Base-by-base conservation (phyloP, 2,329 filamentous ascomycete species). In the Emmonsia crescens region DNA sequence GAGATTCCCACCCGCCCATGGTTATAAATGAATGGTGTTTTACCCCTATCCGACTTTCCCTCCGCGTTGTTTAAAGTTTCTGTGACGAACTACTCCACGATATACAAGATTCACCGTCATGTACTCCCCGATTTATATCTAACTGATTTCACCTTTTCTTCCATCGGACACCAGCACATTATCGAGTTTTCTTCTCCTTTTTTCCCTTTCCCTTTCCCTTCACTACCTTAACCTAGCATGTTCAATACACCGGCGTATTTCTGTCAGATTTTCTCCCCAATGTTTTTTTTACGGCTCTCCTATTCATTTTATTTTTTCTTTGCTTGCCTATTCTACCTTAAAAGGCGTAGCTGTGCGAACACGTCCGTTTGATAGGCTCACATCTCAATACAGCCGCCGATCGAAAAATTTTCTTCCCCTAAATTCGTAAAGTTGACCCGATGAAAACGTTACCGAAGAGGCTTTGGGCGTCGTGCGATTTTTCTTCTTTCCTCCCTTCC, bases 61-160 rank as follows among this genome's bases (percentile, higher is more conserved):
- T 58, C 59, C 40, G 36, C 51, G 44, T 60, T 5, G 1, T 27
- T 60, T 65, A 48, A 42, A 57, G 12, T 60, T 67, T 61, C 59
- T 68, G 70, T 70, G 65, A 68, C 62, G 68, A 69, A 67, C 61
- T 62, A 5, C 65, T 62, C 65, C 62, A 76, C 70, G 75, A 76
- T 76, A 76, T 73, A 73, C 68, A 75, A 77, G 76, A 78, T 77
- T 75, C 76, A 77, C 76, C 73, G 65, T 78, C 76, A 77, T 77
- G 76, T 78, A 78, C 69, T 70, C 73, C 73, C 72, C 67, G 59
- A 65, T 61, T 24, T 60, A 38, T 59, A 49, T 56, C 38, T 51
- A 51, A 36, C 51, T 52, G 59, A 48, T 57, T 60, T 48, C 38
- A 10, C 55, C n/a, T 36, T 33, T 38, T 42, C 46, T 8, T 42